A percentile compares a stretch with the other conserved stretches of the same genome.
These are phyloP conservation scores for Podaxis sp. DNA, from an alignment of 768 basidiomycete species.

Conservation along the genomic window DNA sequence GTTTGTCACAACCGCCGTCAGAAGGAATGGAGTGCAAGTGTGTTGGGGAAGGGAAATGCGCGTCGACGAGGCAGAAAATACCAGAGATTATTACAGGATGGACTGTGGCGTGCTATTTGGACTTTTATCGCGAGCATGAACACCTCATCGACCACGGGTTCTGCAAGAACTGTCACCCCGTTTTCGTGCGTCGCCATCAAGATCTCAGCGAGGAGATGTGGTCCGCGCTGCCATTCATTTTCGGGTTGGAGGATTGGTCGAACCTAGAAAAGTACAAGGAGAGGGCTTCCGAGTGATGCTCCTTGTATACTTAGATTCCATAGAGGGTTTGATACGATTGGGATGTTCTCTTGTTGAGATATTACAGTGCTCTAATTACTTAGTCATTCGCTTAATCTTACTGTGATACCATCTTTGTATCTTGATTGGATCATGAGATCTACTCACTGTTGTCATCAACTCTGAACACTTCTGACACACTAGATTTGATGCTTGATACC, in stretches of 20 bases:
- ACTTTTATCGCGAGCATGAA: slow-evolving; percentile 30
- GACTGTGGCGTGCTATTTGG: slow-evolving; percentile 31
- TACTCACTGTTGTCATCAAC: neutral
- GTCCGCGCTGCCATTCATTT: slow-evolving; percentile 29
- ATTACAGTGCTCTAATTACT: neutral
- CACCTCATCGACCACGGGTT: slow-evolving; percentile 21
- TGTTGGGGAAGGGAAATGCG: slow-evolving; percentile 18
- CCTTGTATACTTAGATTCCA: neutral
- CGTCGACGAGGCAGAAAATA: slow-evolving; percentile 19
- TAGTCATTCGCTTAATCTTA: neutral
- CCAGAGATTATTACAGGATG: slow-evolving; percentile 26
- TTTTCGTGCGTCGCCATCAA: slow-evolving; percentile 20
- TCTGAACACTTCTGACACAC: neutral
- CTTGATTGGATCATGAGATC: neutral
- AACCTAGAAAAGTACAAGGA: slow-evolving; percentile 23
- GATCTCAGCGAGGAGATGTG: slow-evolving; percentile 27
- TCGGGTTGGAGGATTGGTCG: slow-evolving; percentile 28
- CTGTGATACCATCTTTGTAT: neutral
- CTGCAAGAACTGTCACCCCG: slow-evolving; percentile 21
- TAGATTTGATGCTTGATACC: neutral
- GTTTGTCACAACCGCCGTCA: slow-evolving; percentile 6
- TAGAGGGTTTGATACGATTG: slow-evolving; percentile 1
- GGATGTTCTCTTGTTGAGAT: neutral
- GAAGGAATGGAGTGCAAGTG: slow-evolving; percentile 10
- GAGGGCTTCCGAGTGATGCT: slow-evolving; percentile 20